Evolutionary conservation across 176 grass and related monocot genomes (phyloP).

Genomic region (Dendrocalamus sinicus): DNA sequence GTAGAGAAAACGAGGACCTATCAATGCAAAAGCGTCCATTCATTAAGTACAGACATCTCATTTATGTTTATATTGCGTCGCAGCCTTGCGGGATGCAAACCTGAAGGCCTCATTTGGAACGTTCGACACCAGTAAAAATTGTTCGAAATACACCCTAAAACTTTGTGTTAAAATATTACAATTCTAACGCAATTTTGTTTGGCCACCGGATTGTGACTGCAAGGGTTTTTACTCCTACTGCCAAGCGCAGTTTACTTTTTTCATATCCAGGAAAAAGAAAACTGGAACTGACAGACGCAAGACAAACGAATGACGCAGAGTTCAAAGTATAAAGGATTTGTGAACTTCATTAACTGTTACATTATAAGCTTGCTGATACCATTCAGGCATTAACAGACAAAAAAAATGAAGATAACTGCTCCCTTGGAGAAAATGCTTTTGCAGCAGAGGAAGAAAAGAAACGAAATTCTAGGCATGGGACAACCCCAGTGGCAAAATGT

Average conservation of each 20-base stretch:
- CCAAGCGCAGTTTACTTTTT: neutral
- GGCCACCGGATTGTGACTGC: neutral
- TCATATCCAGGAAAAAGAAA: too few species aligned
- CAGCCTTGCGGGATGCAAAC: neutral
- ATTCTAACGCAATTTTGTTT: neutral
- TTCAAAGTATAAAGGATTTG: constrained; percentile 32
- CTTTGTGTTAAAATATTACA: neutral
- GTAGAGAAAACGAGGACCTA: too few species aligned
- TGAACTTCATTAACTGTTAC: constrained; percentile 30
- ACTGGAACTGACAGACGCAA: too few species aligned
- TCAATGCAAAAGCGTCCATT: too few species aligned
- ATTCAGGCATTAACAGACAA: constrained; percentile 35
- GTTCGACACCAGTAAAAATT: neutral
- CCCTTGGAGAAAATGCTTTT: constrained; percentile 44
- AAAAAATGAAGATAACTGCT: constrained; percentile 38
- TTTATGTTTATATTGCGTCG: neutral
- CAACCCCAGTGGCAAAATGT: constrained; percentile 56
- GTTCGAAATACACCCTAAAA: neutral
- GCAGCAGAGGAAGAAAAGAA: constrained; percentile 42
- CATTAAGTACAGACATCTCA: neutral
- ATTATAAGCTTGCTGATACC: constrained; percentile 47
- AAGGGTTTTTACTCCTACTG: neutral
- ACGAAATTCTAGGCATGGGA: constrained; percentile 49
- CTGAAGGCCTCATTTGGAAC: neutral
- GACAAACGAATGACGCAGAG: too few species aligned